These are phyloP conservation scores for Guadua angustifolia DNA, from an alignment of 176 grass and related monocot species.

Conservation along the genomic window DNA sequence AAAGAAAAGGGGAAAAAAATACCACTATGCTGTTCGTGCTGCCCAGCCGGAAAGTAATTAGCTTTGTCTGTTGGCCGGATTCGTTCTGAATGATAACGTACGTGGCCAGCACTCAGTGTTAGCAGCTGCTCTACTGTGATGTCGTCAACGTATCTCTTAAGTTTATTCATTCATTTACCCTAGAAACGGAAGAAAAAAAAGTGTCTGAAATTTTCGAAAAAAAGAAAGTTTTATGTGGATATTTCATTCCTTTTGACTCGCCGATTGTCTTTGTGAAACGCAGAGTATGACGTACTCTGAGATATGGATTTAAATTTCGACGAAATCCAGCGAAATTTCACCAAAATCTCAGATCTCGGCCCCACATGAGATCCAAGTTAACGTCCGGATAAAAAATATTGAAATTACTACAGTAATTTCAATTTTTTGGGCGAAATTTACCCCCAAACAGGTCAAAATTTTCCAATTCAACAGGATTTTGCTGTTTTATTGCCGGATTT, in stretches of 20 bases:
- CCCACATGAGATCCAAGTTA: too few relatives aligned
- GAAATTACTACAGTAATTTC: too few relatives aligned
- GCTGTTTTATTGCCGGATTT: too few relatives aligned
- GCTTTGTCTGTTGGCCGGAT: constrained; percentile 7
- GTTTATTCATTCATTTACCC: neutral
- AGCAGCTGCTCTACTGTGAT: neutral
- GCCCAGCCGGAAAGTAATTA: neutral
- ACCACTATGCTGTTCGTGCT: neutral
- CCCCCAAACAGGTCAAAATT: too few relatives aligned
- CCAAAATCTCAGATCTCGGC: too few relatives aligned
- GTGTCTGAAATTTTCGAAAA: neutral
- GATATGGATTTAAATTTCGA: too few relatives aligned
- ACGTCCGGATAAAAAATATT: too few relatives aligned
- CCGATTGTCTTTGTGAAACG: neutral
- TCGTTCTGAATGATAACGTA: neutral
- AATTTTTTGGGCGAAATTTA: too few relatives aligned
- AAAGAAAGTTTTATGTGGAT: neutral
- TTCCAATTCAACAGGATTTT: too few relatives aligned
- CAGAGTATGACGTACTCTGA: neutral
- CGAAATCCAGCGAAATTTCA: too few relatives aligned
- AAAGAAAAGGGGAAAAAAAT: neutral
- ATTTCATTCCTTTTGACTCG: neutral
- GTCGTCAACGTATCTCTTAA: constrained; percentile 16
- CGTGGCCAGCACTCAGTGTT: neutral
- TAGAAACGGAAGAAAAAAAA: neutral